Conservation (phyloP, 2,329 filamentous ascomycete species). For the Epichloe gansuensis region DNA sequence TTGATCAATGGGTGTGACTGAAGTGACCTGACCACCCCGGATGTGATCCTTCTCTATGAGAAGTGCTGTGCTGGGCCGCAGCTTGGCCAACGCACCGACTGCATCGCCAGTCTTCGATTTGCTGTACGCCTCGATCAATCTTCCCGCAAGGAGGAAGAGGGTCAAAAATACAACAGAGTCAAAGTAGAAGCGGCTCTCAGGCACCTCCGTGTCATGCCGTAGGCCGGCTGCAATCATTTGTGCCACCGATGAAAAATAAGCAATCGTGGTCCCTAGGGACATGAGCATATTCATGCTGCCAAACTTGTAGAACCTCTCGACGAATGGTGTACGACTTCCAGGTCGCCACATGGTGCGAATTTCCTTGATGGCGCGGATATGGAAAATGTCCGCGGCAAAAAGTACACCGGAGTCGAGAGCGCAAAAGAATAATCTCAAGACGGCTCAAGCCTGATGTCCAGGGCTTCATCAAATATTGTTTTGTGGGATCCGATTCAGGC, state of each 20-base stretch:
- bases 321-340: constrained; percentile 58
- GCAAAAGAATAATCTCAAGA: constrained; percentile 70
- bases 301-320: constrained; percentile 77
- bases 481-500: constrained; percentile 40
- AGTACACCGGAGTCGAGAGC: constrained; percentile 75
- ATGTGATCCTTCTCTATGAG: constrained; percentile 42
- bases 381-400: constrained; percentile 82
- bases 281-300: constrained; percentile 96
- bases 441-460: constrained; percentile 64
- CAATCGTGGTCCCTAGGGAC: constrained; percentile 76
- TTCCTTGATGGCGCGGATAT: constrained; percentile 67
- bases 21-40: constrained; percentile 21
- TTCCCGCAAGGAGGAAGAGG: constrained; percentile 65
- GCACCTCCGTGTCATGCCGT: constrained; percentile 23
- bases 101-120: constrained; percentile 85
- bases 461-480: constrained; percentile 55
- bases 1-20: constrained; percentile 47
- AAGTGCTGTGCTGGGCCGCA: constrained; percentile 65
- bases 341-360: constrained; percentile 64
- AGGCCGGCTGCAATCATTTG: constrained; percentile 57
- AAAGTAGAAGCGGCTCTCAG: constrained; percentile 58
- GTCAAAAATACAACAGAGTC: constrained; percentile 90
- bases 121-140: constrained; percentile 79
- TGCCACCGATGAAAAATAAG: constrained; percentile 71
- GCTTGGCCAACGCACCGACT: constrained; percentile 63